Percentiles rank a stretch among this genome's conserved stretches.
These are phyloP conservation scores for Prunus yedoensis DNA, from an alignment of 331 rosid species.

Conservation along the genomic window DNA sequence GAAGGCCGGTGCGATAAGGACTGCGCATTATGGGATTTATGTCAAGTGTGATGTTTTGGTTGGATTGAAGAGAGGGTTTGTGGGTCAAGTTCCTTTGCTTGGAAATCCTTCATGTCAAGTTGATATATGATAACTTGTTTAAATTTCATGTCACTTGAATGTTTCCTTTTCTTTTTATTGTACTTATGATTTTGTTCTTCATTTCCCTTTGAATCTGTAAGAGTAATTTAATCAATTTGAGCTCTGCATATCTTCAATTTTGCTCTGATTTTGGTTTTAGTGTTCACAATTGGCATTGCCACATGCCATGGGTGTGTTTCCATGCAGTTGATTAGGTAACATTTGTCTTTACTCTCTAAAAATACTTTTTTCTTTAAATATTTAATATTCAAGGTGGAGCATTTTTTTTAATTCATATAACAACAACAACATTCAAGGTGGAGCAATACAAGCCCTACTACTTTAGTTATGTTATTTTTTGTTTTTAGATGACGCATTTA, in stretches of 20 bases:
- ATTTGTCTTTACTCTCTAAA: background rate
- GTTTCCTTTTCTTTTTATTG: too few relatives aligned
- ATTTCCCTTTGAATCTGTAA: too few relatives aligned
- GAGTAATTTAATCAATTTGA: background rate
- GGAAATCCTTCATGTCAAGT: conserved; percentile 62
- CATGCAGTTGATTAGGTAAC: background rate
- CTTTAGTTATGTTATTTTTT: too few relatives aligned
- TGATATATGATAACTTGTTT: conserved; percentile 31
- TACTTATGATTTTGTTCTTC: background rate
- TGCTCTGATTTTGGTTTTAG: too few relatives aligned
- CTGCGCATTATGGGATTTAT: conserved; percentile 51
- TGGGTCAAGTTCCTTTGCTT: conserved; percentile 81
- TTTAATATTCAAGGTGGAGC: too few relatives aligned
- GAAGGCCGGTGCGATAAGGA: conserved; percentile 60
- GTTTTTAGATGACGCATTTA: too few relatives aligned
- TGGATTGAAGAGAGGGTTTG: conserved; percentile 63
- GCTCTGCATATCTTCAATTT: background rate
- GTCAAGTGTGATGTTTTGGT: conserved; percentile 69
- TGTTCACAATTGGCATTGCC: too few relatives aligned
- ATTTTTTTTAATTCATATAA: too few relatives aligned
- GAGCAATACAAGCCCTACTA: too few relatives aligned
- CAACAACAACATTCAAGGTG: too few relatives aligned
- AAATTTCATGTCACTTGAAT: too few relatives aligned
- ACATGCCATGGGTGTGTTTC: background rate
- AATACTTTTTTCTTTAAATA: too few relatives aligned